Evolutionary conservation across 306 rosid species (phyloP), one percentile per base, ranked within the genome.

Genomic region (Delonix regia): DNA sequence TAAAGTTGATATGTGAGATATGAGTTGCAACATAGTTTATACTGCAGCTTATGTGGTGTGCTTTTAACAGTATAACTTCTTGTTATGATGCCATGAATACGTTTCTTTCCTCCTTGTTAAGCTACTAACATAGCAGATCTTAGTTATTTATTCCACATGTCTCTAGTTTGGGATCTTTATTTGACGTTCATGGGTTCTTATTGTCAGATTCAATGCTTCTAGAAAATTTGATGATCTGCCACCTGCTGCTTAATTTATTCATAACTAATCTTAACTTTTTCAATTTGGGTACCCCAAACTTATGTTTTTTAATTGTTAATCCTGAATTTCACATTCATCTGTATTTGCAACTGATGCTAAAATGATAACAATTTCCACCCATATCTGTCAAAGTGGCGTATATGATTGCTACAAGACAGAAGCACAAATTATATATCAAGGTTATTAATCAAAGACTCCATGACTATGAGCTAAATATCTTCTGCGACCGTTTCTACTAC

Each of bases 131-230:
- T 60, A 16, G 42, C 30, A 16, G 34, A 79, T 48, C n/a, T 33
- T 59, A 45, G 19, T 36, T 48, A 16, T 72, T 42, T 55, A 47
- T 22, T 21, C 27, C 24, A 27, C 9, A 9, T 41, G 55, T 53
- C 49, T 56, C 10, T 55, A 66, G 53, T 55, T 67, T 76, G 19
- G 53, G 51, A 51, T 76, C 52, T 76, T 27, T 65, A 6, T 63
- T 36, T 9, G 16, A 3, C 19, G 52, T 36, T 19, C 34, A 24
- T 39, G 51, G 45, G 66, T 38, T n/a, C 8, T 38, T 16, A 52
- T 13, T 39, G 7, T 67, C 14, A 45, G 73, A 8, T 67, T 79
- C 33, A 51, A 21, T 74, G 28, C 49, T 78, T 69, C 57, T 69
- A 25, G 51, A 30, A 75, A 22, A 25, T 39, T 59, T 75, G 33